Conservation (phyloP, 345 rosid genomes). For the Dimocarpus longan region DNA sequence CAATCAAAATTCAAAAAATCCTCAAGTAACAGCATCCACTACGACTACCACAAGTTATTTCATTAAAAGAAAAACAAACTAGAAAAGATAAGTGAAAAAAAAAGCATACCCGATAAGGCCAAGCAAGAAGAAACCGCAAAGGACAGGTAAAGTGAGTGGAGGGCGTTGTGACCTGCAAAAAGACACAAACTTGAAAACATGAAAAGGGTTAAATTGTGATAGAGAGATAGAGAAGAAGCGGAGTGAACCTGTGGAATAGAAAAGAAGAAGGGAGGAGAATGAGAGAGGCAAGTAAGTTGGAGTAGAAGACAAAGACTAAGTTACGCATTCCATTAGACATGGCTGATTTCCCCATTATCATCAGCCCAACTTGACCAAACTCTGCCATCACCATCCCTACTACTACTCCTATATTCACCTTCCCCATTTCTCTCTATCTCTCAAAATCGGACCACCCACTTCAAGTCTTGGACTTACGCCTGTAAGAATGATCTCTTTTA, state of each 20-base stretch:
- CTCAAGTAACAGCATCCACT: neutral
- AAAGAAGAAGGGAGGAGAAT: slow-evolving; percentile 54
- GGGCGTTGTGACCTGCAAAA: slow-evolving; percentile 52
- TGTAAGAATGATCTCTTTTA: neutral
- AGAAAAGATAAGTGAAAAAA: neutral
- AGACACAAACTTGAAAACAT: neutral
- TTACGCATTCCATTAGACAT: slow-evolving; percentile 60
- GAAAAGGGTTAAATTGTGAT: neutral
- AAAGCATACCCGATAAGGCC: slow-evolving; percentile 53
- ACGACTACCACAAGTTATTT: neutral
- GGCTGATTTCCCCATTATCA: slow-evolving; percentile 51
- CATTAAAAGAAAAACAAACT: neutral
- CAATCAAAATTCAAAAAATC: neutral
- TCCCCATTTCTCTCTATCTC: slow-evolving; percentile 22
- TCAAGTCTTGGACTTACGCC: neutral
- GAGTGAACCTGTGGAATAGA: slow-evolving; percentile 47
- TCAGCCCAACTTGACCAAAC: slow-evolving; percentile 61
- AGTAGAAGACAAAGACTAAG: slow-evolving; percentile 32
- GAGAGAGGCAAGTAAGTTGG: slow-evolving; percentile 44
- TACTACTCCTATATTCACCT: slow-evolving; percentile 28
- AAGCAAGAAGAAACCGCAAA: slow-evolving; percentile 51
- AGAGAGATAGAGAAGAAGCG: neutral
- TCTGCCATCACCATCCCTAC: slow-evolving; percentile 15
- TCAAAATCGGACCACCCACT: neutral
- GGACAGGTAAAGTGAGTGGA: slow-evolving; percentile 41